These are phyloP conservation scores for Hypoxylon sp. DNA, from an alignment of 2,329 filamentous ascomycete species.

Conservation along the genomic window DNA sequence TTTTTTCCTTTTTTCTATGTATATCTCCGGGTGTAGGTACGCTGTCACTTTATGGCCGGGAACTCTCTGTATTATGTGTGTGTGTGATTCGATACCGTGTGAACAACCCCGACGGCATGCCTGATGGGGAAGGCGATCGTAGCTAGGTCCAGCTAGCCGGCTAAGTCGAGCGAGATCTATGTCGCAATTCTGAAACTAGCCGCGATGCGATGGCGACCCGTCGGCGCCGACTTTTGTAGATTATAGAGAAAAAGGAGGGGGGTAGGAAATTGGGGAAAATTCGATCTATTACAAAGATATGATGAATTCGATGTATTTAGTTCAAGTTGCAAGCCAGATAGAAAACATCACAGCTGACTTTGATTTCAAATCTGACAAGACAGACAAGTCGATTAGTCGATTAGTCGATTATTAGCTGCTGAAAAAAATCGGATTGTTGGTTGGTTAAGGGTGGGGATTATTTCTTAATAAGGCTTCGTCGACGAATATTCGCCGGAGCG, in stretches of 20 bases:
- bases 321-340: constrained; percentile 4
- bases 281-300: constrained; percentile 27
- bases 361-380: constrained; percentile 29
- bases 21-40: background rate
- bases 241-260: background rate
- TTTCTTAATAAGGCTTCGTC: constrained; percentile 19
- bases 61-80: constrained; percentile 5
- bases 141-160: constrained; percentile 33
- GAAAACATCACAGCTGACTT: constrained; percentile 7
- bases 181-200: constrained; percentile 39
- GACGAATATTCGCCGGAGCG: constrained; percentile 38
- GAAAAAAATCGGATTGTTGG: constrained; percentile 8
- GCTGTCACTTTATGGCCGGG: background rate
- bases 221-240: constrained; percentile 11
- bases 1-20: background rate
- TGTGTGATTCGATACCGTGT: constrained; percentile 29
- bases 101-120: constrained; percentile 28
- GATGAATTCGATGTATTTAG: constrained; percentile 35
- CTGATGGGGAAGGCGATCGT: constrained; percentile 38
- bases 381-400: background rate
- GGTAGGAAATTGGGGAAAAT: constrained; percentile 7
- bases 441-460: constrained; percentile 24
- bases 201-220: constrained; percentile 22
- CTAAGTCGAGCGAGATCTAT: constrained; percentile 35
- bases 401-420: background rate